A percentile compares a stretch with the other conserved stretches of the same genome.
phyloP scores from a whole-genome alignment of 768 basidiomycete genomes.

The Agrocybe pediades region DNA sequence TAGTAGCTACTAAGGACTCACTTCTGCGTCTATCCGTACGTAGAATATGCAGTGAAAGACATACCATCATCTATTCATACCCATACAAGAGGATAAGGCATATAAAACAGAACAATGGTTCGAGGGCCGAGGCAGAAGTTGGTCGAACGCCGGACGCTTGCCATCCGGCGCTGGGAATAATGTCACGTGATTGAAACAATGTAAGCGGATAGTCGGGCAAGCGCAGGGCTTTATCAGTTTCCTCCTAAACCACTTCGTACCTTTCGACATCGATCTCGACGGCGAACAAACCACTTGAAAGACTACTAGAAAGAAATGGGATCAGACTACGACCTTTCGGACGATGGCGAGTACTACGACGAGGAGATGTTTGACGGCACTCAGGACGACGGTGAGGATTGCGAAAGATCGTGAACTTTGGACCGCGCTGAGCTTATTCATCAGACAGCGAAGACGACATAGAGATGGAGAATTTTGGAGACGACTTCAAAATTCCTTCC shows the following conservation, averaged over 20 bases:
- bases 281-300: not conserved
- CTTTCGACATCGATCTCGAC: not conserved
- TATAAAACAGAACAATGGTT: too few relatives aligned
- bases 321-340: conserved; percentile 73
- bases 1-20: too few relatives aligned
- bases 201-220: not conserved
- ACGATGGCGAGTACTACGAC: conserved; percentile 65
- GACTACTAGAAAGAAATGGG: conserved; percentile 28
- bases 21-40: too few relatives aligned
- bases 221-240: not conserved
- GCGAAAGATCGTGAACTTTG: not conserved
- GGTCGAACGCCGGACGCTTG: not conserved
- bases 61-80: too few relatives aligned
- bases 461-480: conserved; percentile 66
- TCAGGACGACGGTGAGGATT: conserved; percentile 50
- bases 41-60: too few relatives aligned
- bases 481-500: conserved; percentile 60
- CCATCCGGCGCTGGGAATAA: not conserved
- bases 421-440: not conserved
- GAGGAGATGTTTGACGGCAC: conserved; percentile 72
- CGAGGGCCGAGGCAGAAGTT: not conserved
- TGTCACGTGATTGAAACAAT: not conserved
- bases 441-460: conserved; percentile 56
- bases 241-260: not conserved
- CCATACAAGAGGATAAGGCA: too few relatives aligned